These are phyloP conservation scores for Mycena floridula DNA, from an alignment of 768 basidiomycete genomes.

Conservation along the genomic window DNA sequence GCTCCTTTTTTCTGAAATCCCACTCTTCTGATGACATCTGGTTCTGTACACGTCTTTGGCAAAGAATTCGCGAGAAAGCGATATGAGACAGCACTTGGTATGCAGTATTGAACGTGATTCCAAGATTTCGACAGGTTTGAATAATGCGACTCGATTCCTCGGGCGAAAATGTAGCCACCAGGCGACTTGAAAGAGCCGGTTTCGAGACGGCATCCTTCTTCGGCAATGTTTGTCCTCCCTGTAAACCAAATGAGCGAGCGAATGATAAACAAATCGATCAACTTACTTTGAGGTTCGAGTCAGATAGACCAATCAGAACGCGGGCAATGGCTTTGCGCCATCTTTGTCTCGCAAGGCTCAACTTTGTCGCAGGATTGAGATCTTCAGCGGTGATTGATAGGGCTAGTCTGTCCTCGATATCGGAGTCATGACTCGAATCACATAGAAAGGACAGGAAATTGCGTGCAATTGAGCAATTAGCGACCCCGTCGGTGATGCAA, in stretches of 20 bases:
- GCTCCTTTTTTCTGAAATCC: constrained; percentile 41
- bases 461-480: constrained; percentile 33
- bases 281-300: too few species aligned
- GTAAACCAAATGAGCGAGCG: too few species aligned
- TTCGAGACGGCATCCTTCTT: constrained; percentile 25
- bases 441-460: constrained; percentile 41
- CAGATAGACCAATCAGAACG: too few species aligned
- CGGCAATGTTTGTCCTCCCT: constrained; percentile 59
- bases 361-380: constrained; percentile 24
- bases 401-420: constrained; percentile 32
- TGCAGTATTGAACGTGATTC: constrained; percentile 45
- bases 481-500: constrained; percentile 42
- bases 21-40: constrained; percentile 46
- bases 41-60: constrained; percentile 38
- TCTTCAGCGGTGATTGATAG: constrained; percentile 33
- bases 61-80: constrained; percentile 44
- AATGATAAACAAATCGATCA: too few species aligned
- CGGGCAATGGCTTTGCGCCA: constrained; percentile 40
- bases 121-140: constrained; percentile 31
- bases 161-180: constrained; percentile 17
- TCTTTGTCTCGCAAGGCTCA: constrained; percentile 28
- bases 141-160: constrained; percentile 26
- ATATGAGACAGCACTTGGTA: constrained; percentile 45
- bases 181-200: constrained; percentile 25
- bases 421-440: too few species aligned